Evolutionary conservation across 257 asterid genomes (phyloP), one percentile per base, ranked within the genome.

Genomic region (Leonotis leonurus): DNA sequence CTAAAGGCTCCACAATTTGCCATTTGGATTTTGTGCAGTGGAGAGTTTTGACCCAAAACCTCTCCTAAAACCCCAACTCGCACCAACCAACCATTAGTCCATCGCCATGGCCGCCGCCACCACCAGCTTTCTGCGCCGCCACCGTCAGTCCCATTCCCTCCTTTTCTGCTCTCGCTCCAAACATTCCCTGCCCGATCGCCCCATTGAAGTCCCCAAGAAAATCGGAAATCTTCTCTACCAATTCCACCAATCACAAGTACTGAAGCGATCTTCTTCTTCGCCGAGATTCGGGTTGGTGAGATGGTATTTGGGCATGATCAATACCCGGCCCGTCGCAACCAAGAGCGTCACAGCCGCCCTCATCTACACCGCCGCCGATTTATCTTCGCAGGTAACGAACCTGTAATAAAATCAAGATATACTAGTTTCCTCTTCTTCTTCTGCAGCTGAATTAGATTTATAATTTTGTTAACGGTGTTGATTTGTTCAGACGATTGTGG

Each of bases 351-450:
- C 96, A 21, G 75, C 87, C 33, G 82, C 86, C 51, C 46, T 83
- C 53, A 90, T 87, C 67, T 81, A 85, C 76, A 68, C 84, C 17
- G 94, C 86, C 29, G 95, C 98, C 26, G 98, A 90, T 79, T 68
- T 83, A 17, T 83, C 96, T 21, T 79, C 95, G 0, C 97, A 89
- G 95, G 95, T 86, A 87, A 90, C 91, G 84, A 46, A 36, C 17
- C 62, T 25, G 9, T 51, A 20, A 17, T 4, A 13, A 24, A 26
- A 14, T n/a, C 20, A 16, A 3, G 18, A 21, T 2, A 26, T 27
- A 26, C 5, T 24, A 4, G 17, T 0, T 25, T 14, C 0, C 33
- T 17, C 5, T 2, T 27, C 3, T 25, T 26, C 8, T 59, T 14
- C 18, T 8, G 35, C 8, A 30, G 35, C 35, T 30, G 8, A 30